Conservation (phyloP, 1,139 yeast genomes). For the Pichia sp. region DNA sequence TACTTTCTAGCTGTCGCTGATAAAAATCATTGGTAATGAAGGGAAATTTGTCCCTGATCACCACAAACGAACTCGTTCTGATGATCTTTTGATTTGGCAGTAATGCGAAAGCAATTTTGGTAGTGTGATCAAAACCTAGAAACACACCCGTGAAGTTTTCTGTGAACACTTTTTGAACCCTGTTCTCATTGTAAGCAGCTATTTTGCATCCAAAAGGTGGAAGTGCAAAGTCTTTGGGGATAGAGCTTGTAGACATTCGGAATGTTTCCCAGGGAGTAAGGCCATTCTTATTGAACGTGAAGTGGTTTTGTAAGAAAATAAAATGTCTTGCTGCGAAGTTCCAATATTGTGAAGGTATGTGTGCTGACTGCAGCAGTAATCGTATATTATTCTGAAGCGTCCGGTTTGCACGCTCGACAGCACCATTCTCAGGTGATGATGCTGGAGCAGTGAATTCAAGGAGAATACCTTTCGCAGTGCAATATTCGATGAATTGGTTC, state of each 20-base stretch:
- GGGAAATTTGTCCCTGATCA: background rate
- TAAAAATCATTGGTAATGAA: too few species aligned
- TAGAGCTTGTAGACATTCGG: background rate
- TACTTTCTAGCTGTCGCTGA: too few species aligned
- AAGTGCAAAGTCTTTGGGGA: background rate
- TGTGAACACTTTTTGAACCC: constrained; percentile 2
- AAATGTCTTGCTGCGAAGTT: constrained; percentile 2
- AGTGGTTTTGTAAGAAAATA: constrained; percentile 3
- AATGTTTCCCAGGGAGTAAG: constrained; percentile 1
- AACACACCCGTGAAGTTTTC: constrained; percentile 2
- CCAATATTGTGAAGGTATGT: constrained; percentile 1
- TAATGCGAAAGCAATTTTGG: constrained; percentile 1
- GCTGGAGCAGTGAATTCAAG: constrained; percentile 1
- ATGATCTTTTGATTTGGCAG: constrained; percentile 1
- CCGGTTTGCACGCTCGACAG: background rate
- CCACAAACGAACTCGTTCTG: background rate
- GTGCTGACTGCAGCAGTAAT: background rate
- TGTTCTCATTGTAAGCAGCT: background rate
- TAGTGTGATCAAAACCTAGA: constrained; percentile 1
- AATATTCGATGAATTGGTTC: background rate
- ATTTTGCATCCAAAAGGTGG: constrained; percentile 4
- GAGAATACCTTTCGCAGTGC: background rate
- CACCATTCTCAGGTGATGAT: background rate
- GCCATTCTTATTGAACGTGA: constrained; percentile 1
- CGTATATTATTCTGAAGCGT: background rate